Conservation (phyloP, 192 early-diverging fungal genomes). For the Rhizophagus sp. region DNA sequence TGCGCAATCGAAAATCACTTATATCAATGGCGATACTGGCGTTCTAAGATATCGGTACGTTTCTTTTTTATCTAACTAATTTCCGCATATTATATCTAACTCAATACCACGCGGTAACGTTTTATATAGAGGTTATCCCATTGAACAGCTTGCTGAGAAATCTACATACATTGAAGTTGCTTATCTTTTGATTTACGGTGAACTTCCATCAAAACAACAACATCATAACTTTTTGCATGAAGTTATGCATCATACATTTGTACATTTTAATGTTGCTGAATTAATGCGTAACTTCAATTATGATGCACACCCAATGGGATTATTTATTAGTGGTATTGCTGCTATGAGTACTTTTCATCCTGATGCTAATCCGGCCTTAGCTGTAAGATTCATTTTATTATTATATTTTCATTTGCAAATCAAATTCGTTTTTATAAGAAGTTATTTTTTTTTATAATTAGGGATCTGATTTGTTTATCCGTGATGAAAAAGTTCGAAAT, state of each 20-base stretch:
- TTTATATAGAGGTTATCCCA: constrained; percentile 54
- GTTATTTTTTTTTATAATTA: not conserved
- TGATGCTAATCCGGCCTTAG: constrained; percentile 67
- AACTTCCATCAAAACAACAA: constrained; percentile 56
- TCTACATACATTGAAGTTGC: constrained; percentile 67
- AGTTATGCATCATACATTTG: constrained; percentile 57
- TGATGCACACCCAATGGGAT: constrained; percentile 69
- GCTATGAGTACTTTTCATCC: constrained; percentile 68
- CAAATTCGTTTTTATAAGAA: too few relatives aligned
- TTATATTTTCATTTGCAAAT: not conserved
- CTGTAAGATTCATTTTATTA: not conserved
- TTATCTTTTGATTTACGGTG: constrained; percentile 66
- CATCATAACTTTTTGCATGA: constrained; percentile 48
- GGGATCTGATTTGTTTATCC: constrained; percentile 46
- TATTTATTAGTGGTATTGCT: constrained; percentile 62
- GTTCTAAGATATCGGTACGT: constrained; percentile 53
- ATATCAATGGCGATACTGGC: constrained; percentile 71
- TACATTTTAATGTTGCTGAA: constrained; percentile 59
- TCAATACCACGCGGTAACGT: not conserved
- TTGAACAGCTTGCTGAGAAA: constrained; percentile 67
- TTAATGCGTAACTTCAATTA: constrained; percentile 60
- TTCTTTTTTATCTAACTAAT: not conserved
- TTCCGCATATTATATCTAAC: not conserved
- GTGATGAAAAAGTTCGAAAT: constrained; percentile 41
- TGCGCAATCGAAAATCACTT: constrained; percentile 59